Base-by-base conservation (phyloP, 164 flowering plant genomes). In the Platanus orientalis region DNA sequence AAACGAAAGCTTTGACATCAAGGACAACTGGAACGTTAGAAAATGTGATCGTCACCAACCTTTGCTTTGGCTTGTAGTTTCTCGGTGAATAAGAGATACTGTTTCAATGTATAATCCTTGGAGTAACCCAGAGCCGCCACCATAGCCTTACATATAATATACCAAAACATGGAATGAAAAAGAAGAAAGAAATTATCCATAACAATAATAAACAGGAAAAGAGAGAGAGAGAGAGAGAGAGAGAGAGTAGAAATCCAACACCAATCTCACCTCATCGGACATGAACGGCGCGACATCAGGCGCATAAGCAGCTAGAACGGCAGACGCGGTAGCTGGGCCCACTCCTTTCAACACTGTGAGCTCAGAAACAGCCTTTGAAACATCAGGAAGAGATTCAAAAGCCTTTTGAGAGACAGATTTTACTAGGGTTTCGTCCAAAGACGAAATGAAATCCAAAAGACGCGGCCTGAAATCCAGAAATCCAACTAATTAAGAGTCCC, bases 321-420 rank as follows among this genome's bases (percentile, higher is more conserved):
- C 87, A 4, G 92, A 84, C 24, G 92, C 92, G 2, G 89, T 86
- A 11, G 92, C 92, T 0, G 87, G 87, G 23, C 89, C 92, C 3
- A 87, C 79, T 13, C 92, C 92, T 69, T 84, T 84, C 65, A 87
- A 61, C 20, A 77, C 82, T 6, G 86, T 81, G 3, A 87, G 81
- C 71, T 74, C 83, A 1, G 77, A 54, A 3, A 87, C 66, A 24
- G 89, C 86, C 32, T 73, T 79, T 1, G 81, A 74, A 2, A 87
- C 29, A 55, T 87, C 92, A 21, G 92, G 92, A 57, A 84, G 76
- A 44, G 78, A 63, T 34, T 65, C 62, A 58, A 83, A 84, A 7
- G 89, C 84, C 75, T 81, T 84, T 30, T 63, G 45, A 25, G 89
- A 84, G 20, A 83, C 84, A 2, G 83, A 81, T 65, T 77, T 68